phyloP scores from a whole-genome alignment of 441 rosid species.

The Adansonia rubrostipa region DNA sequence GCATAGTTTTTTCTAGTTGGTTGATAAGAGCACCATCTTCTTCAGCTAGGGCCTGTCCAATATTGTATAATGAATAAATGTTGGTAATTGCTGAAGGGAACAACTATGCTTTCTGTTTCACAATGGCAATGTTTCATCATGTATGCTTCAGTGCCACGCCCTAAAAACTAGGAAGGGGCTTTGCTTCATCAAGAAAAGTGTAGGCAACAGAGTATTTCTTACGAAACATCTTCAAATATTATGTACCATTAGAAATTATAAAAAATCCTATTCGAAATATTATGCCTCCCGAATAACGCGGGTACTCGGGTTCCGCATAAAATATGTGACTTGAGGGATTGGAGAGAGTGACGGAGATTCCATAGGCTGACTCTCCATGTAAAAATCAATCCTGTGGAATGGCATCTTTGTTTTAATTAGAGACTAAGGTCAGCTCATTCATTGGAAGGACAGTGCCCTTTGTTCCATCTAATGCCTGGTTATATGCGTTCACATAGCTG shows the following conservation, averaged over 20 bases:
- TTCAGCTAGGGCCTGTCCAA: background rate
- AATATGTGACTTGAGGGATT: slow-evolving; percentile 66
- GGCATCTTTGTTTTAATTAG: slow-evolving; percentile 76
- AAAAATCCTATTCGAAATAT: background rate
- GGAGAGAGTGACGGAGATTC: slow-evolving; percentile 63
- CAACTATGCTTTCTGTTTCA: no score
- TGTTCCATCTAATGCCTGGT: slow-evolving; percentile 53
- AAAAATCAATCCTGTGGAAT: slow-evolving; percentile 60
- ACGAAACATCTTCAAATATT: no score
- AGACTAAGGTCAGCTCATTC: slow-evolving; percentile 58
- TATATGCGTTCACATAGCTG: slow-evolving; percentile 61
- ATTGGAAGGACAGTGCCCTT: slow-evolving; percentile 55
- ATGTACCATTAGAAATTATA: no score
- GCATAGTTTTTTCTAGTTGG: no score
- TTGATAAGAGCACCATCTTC: no score
- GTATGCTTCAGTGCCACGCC: slow-evolving; percentile 10
- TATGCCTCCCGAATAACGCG: slow-evolving; percentile 34
- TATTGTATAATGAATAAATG: no score
- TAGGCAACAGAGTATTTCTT: no score
- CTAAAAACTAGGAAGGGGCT: background rate
- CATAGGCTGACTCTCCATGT: slow-evolving; percentile 43
- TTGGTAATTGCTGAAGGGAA: no score
- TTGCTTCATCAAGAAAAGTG: background rate
- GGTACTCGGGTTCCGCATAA: slow-evolving; percentile 63
- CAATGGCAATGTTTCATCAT: no score